These are phyloP conservation scores for Forsythia suspensa DNA, from an alignment of 257 asterid species.

Conservation along the genomic window DNA sequence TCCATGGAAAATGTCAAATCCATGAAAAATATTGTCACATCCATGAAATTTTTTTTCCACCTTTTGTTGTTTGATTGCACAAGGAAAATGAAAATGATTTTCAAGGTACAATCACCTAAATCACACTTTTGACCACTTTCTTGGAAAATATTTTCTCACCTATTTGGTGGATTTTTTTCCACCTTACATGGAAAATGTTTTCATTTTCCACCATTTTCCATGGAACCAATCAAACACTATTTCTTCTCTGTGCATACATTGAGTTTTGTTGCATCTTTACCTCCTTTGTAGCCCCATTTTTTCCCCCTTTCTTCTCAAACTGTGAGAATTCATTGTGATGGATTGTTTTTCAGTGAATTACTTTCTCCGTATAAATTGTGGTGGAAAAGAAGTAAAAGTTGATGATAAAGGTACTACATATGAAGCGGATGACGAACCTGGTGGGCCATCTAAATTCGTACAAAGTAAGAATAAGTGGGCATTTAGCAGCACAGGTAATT, in stretches of 20 bases:
- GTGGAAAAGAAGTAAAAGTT: conserved; percentile 38
- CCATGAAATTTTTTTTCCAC: too few species aligned
- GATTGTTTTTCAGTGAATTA: conserved; percentile 32
- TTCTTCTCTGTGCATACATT: not conserved
- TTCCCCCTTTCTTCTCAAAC: not conserved
- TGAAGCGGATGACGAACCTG: conserved; percentile 39
- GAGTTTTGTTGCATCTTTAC: not conserved
- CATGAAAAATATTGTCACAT: too few species aligned
- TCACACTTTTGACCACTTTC: too few species aligned
- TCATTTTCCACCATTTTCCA: too few species aligned
- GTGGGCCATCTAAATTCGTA: conserved; percentile 42
- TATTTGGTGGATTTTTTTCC: too few species aligned
- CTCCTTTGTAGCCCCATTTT: not conserved
- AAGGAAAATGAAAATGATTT: too few species aligned
- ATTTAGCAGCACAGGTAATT: conserved; percentile 64
- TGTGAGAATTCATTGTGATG: not conserved
- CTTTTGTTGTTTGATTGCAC: too few species aligned
- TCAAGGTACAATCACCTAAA: too few species aligned
- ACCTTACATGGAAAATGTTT: too few species aligned
- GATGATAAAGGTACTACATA: conserved; percentile 29
- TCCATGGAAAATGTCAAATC: too few species aligned
- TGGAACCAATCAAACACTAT: too few species aligned
- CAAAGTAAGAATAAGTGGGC: conserved; percentile 45
- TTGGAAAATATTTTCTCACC: too few species aligned
- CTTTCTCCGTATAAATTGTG: conserved; percentile 63